These are phyloP conservation scores for Phytophthora agathidicida DNA, from an alignment of 352 stramenopile species.

Conservation along the genomic window DNA sequence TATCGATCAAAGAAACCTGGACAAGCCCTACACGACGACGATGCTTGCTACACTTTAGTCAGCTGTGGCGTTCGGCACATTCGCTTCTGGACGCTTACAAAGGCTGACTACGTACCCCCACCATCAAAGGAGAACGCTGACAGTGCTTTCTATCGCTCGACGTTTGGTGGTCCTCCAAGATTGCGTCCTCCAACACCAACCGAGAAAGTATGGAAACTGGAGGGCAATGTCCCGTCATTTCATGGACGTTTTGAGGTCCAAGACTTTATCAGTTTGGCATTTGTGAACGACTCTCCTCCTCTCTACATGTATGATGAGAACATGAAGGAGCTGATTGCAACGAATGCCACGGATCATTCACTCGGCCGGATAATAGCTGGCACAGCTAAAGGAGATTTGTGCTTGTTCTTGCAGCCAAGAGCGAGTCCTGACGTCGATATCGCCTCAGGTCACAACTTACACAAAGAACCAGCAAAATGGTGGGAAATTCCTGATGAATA, in stretches of 20 bases:
- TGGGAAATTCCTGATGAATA: slow-evolving; percentile 78
- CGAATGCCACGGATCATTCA: slow-evolving; percentile 55
- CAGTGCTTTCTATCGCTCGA: slow-evolving; percentile 64
- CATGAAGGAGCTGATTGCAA: slow-evolving; percentile 48
- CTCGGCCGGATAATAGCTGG: slow-evolving; percentile 65
- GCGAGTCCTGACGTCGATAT: slow-evolving; percentile 41
- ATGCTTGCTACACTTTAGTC: slow-evolving; percentile 75
- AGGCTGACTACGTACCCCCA: slow-evolving; percentile 52
- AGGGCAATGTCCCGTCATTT: slow-evolving; percentile 77
- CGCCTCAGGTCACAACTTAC: slow-evolving; percentile 29
- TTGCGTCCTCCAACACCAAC: slow-evolving; percentile 59
- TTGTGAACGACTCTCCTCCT: slow-evolving; percentile 72
- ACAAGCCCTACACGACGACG: slow-evolving; percentile 72
- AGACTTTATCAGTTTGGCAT: slow-evolving; percentile 71
- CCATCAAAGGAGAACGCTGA: slow-evolving; percentile 53
- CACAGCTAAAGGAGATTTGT: slow-evolving; percentile 70
- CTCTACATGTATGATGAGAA: slow-evolving; percentile 64
- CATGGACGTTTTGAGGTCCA: slow-evolving; percentile 70
- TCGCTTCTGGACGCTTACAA: slow-evolving; percentile 75
- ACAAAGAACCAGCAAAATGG: slow-evolving; percentile 68
- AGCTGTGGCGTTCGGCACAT: slow-evolving; percentile 79
- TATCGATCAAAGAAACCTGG: slow-evolving; percentile 56
- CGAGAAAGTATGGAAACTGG: slow-evolving; percentile 75
- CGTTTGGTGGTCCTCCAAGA: slow-evolving; percentile 57
- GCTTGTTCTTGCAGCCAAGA: slow-evolving; percentile 70